Conservation (phyloP, 768 basidiomycete genomes). For the Scleroderma citrinum region DNA sequence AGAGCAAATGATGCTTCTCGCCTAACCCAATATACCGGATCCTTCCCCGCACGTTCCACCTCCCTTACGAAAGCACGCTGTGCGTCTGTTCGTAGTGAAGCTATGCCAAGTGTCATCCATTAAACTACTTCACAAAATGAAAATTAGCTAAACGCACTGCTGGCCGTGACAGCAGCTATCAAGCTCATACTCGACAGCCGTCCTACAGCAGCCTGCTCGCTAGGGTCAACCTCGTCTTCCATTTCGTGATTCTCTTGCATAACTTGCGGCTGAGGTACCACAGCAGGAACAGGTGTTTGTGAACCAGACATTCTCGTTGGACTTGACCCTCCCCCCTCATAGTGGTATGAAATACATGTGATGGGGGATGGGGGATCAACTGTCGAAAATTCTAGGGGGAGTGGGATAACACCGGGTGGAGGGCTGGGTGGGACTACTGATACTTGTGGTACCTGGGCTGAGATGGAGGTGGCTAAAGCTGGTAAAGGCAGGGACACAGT, state of each 20-base stretch:
- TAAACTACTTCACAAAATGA: conserved; percentile 1
- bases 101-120: conserved; percentile 28
- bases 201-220: conserved; percentile 78
- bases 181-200: conserved; percentile 89
- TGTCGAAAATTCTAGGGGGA: conserved; percentile 9
- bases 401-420: conserved; percentile 6
- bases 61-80: conserved; percentile 67
- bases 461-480: conserved; percentile 6
- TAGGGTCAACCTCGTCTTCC: conserved; percentile 37
- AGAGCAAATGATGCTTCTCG: conserved; percentile 85
- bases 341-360: conserved; percentile 9
- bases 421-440: conserved; percentile 8
- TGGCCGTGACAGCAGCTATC: conserved; percentile 81
- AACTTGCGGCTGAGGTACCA: conserved; percentile 13
- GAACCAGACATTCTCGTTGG: conserved; percentile 3
- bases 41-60: conserved; percentile 59
- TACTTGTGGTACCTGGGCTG: conserved; percentile 5
- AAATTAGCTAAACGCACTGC: conserved; percentile 42
- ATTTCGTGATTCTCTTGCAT: conserved; percentile 17
- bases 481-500: conserved; percentile 16
- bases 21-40: conserved; percentile 72
- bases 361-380: conserved; percentile 12
- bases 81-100: conserved; percentile 48
- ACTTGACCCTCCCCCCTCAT: conserved; percentile 9
- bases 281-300: conserved; percentile 8